Percentiles rank a stretch among this genome's conserved stretches.
phyloP scores from a whole-genome alignment of 2,329 filamentous ascomycete species.

The Trichoderma pleuroti region DNA sequence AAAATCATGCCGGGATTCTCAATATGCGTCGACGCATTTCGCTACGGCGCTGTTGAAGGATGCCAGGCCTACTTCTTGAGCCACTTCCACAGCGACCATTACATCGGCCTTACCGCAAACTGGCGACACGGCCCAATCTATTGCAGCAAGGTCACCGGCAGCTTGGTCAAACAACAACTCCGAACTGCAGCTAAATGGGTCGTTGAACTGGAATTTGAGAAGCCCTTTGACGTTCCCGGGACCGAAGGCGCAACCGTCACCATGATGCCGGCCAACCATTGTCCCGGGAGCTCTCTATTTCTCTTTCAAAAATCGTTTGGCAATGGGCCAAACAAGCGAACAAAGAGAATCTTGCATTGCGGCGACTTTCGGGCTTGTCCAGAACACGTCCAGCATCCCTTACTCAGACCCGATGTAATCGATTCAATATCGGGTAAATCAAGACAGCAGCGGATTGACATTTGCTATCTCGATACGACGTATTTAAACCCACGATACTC shows the following conservation, averaged over 20 bases:
- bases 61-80: constrained; percentile 95
- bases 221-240: constrained; percentile 70
- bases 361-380: constrained; percentile 92
- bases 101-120: constrained; percentile 80
- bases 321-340: constrained; percentile 54
- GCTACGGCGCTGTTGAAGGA: constrained; percentile 88
- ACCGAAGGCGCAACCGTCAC: constrained; percentile 83
- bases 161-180: constrained; percentile 82
- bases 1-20: constrained; percentile 93
- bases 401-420: constrained; percentile 70
- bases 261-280: constrained; percentile 96
- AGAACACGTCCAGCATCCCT: constrained; percentile 75
- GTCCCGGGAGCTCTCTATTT: constrained; percentile 89
- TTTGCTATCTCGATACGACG: constrained; percentile 95
- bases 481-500: constrained; percentile 95
- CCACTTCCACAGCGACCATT: constrained; percentile 98
- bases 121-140: constrained; percentile 97
- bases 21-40: constrained; percentile 93
- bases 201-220: constrained; percentile 80
- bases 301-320: constrained; percentile 78
- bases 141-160: constrained; percentile 88
- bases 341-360: constrained; percentile 85
- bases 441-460: constrained; percentile 82
- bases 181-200: constrained; percentile 83
- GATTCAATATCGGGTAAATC: constrained; percentile 68